Conservation (phyloP, 2,329 filamentous ascomycete species). For the Colletotrichum sp. region DNA sequence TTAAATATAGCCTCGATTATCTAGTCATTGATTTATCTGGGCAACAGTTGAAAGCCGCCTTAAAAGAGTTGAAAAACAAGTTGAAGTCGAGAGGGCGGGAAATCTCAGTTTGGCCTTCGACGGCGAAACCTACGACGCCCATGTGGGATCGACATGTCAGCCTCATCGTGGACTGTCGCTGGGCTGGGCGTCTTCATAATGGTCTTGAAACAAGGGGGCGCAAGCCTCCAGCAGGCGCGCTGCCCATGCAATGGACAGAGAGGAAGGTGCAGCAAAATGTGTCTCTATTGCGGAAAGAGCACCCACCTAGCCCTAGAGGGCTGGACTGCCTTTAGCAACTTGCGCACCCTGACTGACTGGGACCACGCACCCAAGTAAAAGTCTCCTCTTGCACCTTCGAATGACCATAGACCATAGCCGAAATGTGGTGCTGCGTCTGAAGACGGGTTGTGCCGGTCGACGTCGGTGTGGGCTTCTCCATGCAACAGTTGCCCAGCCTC, state of each 20-base stretch:
- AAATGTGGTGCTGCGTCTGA: neutral
- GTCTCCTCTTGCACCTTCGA: neutral
- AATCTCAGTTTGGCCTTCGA: neutral
- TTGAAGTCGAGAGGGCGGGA: neutral
- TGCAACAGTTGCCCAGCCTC: neutral
- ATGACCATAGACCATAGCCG: neutral
- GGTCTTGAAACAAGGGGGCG: neutral
- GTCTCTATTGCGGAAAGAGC: neutral
- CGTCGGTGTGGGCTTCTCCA: neutral
- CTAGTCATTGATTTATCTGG: neutral
- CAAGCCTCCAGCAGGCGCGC: neutral
- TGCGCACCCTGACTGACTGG: neutral
- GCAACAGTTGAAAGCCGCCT: neutral
- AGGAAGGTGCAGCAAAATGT: neutral
- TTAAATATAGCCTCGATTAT: neutral
- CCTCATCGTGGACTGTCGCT: neutral
- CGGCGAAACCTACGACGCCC: neutral
- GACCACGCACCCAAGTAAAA: neutral
- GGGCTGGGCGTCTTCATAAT: rapidly evolving
- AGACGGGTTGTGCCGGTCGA: too few relatives aligned
- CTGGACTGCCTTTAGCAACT: neutral
- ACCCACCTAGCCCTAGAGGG: neutral
- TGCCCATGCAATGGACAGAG: neutral
- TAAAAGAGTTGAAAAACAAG: neutral
- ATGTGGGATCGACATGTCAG: neutral